A percentile compares a stretch with the other conserved stretches of the same genome.
Evolutionary conservation across 805 yeast species (phyloP).

Genomic region (Candida endomychidarum): DNA sequence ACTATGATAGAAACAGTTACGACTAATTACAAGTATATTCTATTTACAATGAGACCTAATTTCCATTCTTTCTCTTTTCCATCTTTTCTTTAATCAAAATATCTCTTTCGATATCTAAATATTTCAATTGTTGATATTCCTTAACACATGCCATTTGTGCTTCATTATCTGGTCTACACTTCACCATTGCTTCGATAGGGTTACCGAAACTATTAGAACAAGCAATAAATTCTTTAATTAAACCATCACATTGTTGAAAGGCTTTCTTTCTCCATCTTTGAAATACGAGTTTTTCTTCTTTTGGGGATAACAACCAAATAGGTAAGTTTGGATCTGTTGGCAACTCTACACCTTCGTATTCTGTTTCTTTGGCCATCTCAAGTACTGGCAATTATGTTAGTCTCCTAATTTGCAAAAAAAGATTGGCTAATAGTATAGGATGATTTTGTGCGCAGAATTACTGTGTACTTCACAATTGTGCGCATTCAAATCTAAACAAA

Average conservation of each 20-base stretch:
- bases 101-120: constrained; percentile 69
- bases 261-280: constrained; percentile 68
- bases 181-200: constrained; percentile 63
- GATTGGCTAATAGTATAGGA: too few species aligned
- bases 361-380: constrained; percentile 23
- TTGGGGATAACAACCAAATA: constrained; percentile 73
- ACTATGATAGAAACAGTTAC: background rate
- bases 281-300: constrained; percentile 71
- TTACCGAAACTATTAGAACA: constrained; percentile 60
- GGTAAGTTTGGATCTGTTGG: constrained; percentile 55
- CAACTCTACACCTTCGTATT: constrained; percentile 38
- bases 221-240: constrained; percentile 65
- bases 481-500: constrained; percentile 7
- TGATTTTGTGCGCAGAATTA: constrained; percentile 6
- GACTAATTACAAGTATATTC: constrained; percentile 9
- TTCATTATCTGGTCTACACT: constrained; percentile 59
- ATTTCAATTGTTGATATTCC: constrained; percentile 58
- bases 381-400: too few species aligned
- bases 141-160: constrained; percentile 64
- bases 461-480: background rate
- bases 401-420: too few species aligned
- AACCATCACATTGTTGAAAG: constrained; percentile 63
- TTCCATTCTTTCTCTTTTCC: constrained; percentile 16
- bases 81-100: constrained; percentile 57
- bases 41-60: constrained; percentile 1